Evolutionary conservation across 2,329 filamentous ascomycete species (phyloP), one percentile per base, ranked within the genome.

Genomic region (Albophoma yamanashiensis): DNA sequence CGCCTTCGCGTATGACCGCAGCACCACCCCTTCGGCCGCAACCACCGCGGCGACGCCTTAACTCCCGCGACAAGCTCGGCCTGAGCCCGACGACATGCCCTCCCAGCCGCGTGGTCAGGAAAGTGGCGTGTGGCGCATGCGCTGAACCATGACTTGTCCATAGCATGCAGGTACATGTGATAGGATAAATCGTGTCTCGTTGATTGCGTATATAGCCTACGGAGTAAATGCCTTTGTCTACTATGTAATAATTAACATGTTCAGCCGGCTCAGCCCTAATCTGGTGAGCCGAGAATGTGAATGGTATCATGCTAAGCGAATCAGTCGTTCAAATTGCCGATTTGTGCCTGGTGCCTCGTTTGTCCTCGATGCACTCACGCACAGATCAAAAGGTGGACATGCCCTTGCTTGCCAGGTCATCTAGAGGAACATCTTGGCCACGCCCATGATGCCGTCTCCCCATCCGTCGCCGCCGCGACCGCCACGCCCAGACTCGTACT

Each of bases 361-460:
- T 15, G 47, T 8, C 15, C 45, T 9, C 25, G 45, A 31, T 50
- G 45, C 15, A 31, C 20, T 50, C 25, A 14, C 22, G 22, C 3
- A 27, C 31, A 9, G 3, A 4, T 50, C 25, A 20, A 25, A 31
- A 3, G 14, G 14, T 14, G 8, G 25, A 8, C 15, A 31, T 9
- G 45, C 14, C 45, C 25, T 50, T 14, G 22, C 45, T 2, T 17
- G 27, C 12, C 50, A 6, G 31, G 31, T 20, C 50, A 53, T 7
- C 50, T 53, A 53, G 22, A 53, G 50, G 64, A 78, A 79, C 65
- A 76, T 74, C 66, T 75, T 77, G 57, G 74, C 74, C 55, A 79
- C 69, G 40, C 69, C 69, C 52, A 68, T 68, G 58, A 79, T 68
- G 4, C 74, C 70, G 4, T 71, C 70, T 7, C 71, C 67, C 63